Evolutionary conservation across 208 protist genomes (phyloP).

Genomic region (Trypanosoma cruzi): DNA sequence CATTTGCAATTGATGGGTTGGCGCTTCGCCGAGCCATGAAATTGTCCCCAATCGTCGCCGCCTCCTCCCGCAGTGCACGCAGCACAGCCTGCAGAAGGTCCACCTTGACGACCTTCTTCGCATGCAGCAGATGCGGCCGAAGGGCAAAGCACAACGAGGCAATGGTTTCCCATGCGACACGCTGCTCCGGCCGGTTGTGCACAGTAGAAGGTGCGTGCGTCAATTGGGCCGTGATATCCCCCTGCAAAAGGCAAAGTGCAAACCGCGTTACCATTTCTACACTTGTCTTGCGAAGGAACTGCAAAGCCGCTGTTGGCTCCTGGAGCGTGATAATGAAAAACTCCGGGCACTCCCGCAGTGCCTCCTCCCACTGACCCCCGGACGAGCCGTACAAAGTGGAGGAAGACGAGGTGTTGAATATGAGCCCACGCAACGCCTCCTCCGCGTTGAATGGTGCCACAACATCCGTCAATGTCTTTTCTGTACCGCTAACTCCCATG

Average conservation of each 20-base stretch:
- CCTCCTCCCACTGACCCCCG: constrained; percentile 27
- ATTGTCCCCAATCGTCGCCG: not conserved
- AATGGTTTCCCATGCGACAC: constrained; percentile 48
- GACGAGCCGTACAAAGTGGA: not conserved
- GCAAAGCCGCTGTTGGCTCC: constrained; percentile 45
- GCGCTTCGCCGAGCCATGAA: not conserved
- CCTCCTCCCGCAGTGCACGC: constrained; percentile 24
- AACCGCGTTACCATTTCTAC: constrained; percentile 24
- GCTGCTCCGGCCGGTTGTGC: constrained; percentile 5
- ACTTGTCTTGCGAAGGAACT: constrained; percentile 43
- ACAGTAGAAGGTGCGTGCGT: not conserved
- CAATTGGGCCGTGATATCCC: not conserved
- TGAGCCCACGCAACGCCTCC: constrained; percentile 27
- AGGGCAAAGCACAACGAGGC: constrained; percentile 42
- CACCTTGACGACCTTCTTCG: constrained; percentile 41
- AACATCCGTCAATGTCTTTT: not conserved
- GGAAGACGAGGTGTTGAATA: constrained; percentile 33
- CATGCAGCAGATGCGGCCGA: constrained; percentile 31
- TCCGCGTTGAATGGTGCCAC: constrained; percentile 41
- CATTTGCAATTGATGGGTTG: constrained; percentile 3
- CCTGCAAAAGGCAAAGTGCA: constrained; percentile 29
- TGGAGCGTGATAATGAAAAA: constrained; percentile 52
- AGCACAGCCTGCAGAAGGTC: constrained; percentile 35
- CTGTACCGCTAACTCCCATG: not conserved
- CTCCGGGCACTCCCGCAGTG: constrained; percentile 30